Evolutionary conservation across 2,329 filamentous ascomycete genomes (phyloP), one percentile per base, ranked within the genome.

Genomic region (Exophiala sp.): DNA sequence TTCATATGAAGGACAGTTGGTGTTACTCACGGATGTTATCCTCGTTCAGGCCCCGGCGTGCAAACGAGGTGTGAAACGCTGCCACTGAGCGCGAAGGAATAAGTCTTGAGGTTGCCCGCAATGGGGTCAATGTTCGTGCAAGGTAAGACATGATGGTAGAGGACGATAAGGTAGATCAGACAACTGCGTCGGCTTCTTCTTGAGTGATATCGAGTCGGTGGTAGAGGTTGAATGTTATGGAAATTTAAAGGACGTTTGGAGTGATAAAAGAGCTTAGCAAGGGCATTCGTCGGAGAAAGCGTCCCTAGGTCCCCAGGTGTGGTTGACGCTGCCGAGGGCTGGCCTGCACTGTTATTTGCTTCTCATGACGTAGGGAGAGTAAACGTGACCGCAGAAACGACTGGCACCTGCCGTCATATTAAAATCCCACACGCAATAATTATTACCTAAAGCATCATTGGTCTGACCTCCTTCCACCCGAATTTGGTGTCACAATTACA

Each of bases 51-150:
- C 54, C 56, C 20, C 36, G 47, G 16, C 58, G 54, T 29, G 43
- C 47, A 29, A 58, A 52, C 29, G 58, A 57, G 11, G 54, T 54
- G 29, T 62, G 58, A 14, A 62, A 54, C 9, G 55, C 35, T 18
- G 58, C 54, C 21, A 50, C 51, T 24, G 58, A 49, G 34, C 46
- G 47, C 16, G 34, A 34, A 29, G 49, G 32, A 21, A 58, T 10
- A 14, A 42, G 24, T 50, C 47, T 54, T 35, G 42, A 40, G 29
- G 50, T 44, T 34, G 45, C 50, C 20, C 53, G 55, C 24, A 58
- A 43, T 14, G 58, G 43, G 21, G 36, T 47, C 10, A 55, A 45
- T 24, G 52, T 36, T 6, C 58, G 53, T 20, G 50, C 41, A 32
- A 61, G 52, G 47, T 45, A 59, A 21, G 58, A 57, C 58, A 61